Evolutionary conservation across 495 filamentous ascomycete species (phyloP).

Genomic region (Elasticomyces elasticus): DNA sequence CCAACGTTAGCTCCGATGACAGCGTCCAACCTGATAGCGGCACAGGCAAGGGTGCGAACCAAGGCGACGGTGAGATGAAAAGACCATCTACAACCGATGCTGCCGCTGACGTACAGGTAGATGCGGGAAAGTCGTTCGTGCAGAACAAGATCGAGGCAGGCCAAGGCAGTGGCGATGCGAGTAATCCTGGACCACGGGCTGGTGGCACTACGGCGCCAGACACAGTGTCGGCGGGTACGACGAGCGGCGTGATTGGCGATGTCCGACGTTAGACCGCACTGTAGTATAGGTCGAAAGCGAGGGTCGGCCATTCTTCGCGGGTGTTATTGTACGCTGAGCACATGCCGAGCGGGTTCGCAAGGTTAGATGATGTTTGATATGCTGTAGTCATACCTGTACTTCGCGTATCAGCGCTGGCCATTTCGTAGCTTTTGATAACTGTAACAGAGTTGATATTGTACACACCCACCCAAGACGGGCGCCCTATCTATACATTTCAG

Average conservation of each 20-base stretch:
- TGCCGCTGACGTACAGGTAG: background rate
- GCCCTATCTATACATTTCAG: too few species aligned
- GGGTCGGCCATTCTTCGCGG: constrained; percentile 54
- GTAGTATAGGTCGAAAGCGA: background rate
- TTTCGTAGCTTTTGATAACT: too few species aligned
- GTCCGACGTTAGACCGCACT: background rate
- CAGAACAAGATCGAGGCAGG: constrained; percentile 12
- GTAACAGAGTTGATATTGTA: too few species aligned
- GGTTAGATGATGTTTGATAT: too few species aligned
- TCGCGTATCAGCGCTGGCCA: too few species aligned
- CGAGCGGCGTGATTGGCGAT: background rate
- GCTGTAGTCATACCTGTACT: too few species aligned
- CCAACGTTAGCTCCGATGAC: constrained; percentile 3
- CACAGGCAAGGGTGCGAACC: constrained; percentile 4
- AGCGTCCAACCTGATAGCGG: background rate
- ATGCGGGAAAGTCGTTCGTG: background rate
- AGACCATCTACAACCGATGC: background rate
- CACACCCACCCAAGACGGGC: too few species aligned
- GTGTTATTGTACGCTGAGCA: constrained; percentile 66
- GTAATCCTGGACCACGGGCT: background rate
- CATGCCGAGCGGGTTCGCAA: too few species aligned
- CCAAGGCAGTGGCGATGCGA: background rate
- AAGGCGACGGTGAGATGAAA: constrained; percentile 1
- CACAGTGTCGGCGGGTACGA: background rate
- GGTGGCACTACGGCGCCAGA: background rate